A percentile compares a stretch with the other conserved stretches of the same genome.
phyloP scores from a whole-genome alignment of 306 rosid species.

The Parietaria judaica region DNA sequence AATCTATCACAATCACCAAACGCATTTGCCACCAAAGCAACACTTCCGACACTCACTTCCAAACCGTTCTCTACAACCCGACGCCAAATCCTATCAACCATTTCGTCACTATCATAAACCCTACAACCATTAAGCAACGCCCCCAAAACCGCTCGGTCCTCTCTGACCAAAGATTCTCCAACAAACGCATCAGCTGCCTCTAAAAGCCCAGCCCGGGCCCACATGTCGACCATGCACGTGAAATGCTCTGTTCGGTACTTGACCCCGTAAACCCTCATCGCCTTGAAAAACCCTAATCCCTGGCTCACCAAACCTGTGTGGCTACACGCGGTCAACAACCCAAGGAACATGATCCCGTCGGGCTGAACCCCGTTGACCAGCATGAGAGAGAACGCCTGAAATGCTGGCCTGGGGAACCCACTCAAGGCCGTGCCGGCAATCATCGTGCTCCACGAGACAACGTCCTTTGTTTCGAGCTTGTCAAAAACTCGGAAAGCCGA shows the following conservation, averaged over 20 bases:
- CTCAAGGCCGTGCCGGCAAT: conserved; percentile 73
- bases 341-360: conserved; percentile 56
- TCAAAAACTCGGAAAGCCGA: conserved; percentile 41
- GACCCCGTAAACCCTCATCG: conserved; percentile 44
- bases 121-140: conserved; percentile 67
- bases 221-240: conserved; percentile 35
- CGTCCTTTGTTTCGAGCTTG: conserved; percentile 36
- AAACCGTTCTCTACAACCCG: conserved; percentile 24
- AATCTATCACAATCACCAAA: conserved; percentile 58
- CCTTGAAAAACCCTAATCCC: conserved; percentile 46
- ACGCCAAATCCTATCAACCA: conserved; percentile 38
- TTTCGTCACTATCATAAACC: conserved; percentile 49
- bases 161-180: conserved; percentile 26
- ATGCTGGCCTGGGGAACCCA: conserved; percentile 39
- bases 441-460: conserved; percentile 64
- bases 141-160: conserved; percentile 53
- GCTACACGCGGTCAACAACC: conserved; percentile 64
- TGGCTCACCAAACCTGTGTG: conserved; percentile 36
- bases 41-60: conserved; percentile 41
- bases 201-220: conserved; percentile 46
- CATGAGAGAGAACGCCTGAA: conserved; percentile 60
- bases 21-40: conserved; percentile 55
- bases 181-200: conserved; percentile 55
- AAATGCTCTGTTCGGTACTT: conserved; percentile 25
- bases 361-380: conserved; percentile 57